Conservation (phyloP, 2,329 filamentous ascomycete genomes). For the Fusarium subtropicale region DNA sequence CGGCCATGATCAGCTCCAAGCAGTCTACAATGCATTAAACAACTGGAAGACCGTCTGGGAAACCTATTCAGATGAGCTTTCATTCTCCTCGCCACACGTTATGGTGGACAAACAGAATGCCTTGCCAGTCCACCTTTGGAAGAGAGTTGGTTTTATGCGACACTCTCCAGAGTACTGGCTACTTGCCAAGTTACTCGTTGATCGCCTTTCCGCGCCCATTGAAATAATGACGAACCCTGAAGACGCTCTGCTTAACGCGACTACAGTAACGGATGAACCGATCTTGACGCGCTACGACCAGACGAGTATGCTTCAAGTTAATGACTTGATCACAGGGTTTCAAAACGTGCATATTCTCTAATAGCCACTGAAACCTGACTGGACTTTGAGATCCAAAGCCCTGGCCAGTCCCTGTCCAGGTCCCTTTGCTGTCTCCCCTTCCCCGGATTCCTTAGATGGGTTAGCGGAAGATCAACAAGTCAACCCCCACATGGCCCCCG, state of each 20-base stretch:
- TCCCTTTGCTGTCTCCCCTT: background rate
- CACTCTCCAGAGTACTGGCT: conserved; percentile 12
- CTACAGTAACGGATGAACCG: background rate
- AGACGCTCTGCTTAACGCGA: background rate
- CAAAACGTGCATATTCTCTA: conserved; percentile 11
- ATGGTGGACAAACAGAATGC: background rate
- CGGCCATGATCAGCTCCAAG: background rate
- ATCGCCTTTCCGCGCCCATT: background rate
- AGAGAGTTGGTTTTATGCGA: background rate
- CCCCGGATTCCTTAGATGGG: too few relatives aligned
- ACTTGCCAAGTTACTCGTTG: background rate
- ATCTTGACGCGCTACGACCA: conserved; percentile 10
- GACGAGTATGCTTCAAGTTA: conserved; percentile 16
- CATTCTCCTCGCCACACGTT: background rate
- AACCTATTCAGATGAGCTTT: background rate
- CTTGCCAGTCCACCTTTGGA: conserved; percentile 3
- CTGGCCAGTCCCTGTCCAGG: too few relatives aligned
- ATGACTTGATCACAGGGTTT: conserved; percentile 7
- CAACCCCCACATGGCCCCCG: conserved; percentile 20
- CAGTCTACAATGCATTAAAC: background rate
- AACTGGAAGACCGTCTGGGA: conserved; percentile 11
- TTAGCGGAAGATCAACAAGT: background rate
- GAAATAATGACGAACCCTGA: background rate
- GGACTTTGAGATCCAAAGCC: too few relatives aligned
- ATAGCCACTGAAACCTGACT: fast-evolving